Evolutionary conservation across 2,329 filamentous ascomycete species (phyloP), one percentile per base, ranked within the genome.

Genomic region (Hymenoscyphus occultus): DNA sequence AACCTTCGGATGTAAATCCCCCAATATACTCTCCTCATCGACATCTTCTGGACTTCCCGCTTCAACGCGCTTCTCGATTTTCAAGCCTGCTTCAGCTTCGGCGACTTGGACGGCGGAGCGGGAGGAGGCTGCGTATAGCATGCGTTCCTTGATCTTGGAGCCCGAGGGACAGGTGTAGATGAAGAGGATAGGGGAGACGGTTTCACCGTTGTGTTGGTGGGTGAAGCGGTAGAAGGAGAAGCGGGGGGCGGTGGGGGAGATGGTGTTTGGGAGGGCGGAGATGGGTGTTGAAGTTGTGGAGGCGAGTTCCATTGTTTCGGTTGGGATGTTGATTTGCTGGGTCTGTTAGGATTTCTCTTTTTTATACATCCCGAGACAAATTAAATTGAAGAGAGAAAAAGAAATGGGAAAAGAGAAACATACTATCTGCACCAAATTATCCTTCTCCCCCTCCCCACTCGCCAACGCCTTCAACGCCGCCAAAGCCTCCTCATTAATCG

Each of bases 61-160:
- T 76, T 89, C 86, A 67, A 90, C 87, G 75, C 84, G 89, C 83
- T 91, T 93, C 64, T 86, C 87, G 4, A 92, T 80, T 64, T 80
- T 81, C 60, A 94, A 74, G 0, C 87, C 88, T 1, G 86, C 88
- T 70, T 91, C 85, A 42, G 78, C 78, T 72, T 88, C 85, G 19
- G 90, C 91, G 40, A 88, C 76, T n/a, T 80, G 78, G 39, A 93
- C 80, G 2, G 91, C 89, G 31, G 86, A 84, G 12, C 85, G 81
- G 78, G 88, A 88, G 80, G 88, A 88, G 32, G 88, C 80, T 40
- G 91, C 90, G 76, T 95, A 95, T 74, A 95, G 78, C 92, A 96
- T 96, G 69, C 91, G 84, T 78, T 90, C 89, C 80, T 92, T 93
- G 80, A 95, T 90, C 61, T 84, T 80, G 78, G 88, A 91, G 61